These are phyloP conservation scores for Suhomyces chickasaworum DNA, from an alignment of 1,139 yeast genomes.

Conservation along the genomic window DNA sequence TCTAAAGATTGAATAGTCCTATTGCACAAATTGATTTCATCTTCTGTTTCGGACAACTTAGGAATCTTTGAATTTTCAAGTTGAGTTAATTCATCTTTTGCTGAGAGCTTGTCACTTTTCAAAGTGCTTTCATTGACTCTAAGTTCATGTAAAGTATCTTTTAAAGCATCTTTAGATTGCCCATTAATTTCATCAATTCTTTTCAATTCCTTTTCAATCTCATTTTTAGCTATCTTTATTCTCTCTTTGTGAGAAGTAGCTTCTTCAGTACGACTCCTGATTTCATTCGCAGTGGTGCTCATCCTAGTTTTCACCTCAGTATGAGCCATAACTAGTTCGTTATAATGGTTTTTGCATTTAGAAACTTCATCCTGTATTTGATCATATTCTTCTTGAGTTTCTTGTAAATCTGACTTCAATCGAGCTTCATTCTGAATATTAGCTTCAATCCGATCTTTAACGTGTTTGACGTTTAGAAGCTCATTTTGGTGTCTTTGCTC, in stretches of 20 bases:
- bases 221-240: constrained; percentile 24
- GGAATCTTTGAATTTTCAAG: constrained; percentile 14
- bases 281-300: constrained; percentile 18
- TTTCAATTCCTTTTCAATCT: constrained; percentile 32
- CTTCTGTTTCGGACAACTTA: constrained; percentile 9
- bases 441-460: constrained; percentile 24
- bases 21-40: constrained; percentile 8
- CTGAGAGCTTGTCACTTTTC: constrained; percentile 18
- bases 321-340: constrained; percentile 5
- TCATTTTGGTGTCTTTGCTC: constrained; percentile 17
- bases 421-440: constrained; percentile 15
- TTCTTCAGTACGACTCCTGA: constrained; percentile 27
- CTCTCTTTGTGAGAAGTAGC: constrained; percentile 29
- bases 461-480: constrained; percentile 21
- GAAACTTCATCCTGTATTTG: constrained; percentile 12
- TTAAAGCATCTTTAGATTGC: constrained; percentile 37
- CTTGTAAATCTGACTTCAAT: constrained; percentile 3
- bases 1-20: constrained; percentile 8
- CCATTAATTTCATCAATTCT: constrained; percentile 44
- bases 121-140: constrained; percentile 18
- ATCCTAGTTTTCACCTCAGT: constrained; percentile 5
- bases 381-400: constrained; percentile 19
- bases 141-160: constrained; percentile 18
- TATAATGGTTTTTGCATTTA: constrained; percentile 11
- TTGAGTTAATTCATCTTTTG: constrained; percentile 22